These are phyloP conservation scores for Aspergillus saccharolyticus DNA, from an alignment of 495 filamentous ascomycete species.

Conservation along the genomic window DNA sequence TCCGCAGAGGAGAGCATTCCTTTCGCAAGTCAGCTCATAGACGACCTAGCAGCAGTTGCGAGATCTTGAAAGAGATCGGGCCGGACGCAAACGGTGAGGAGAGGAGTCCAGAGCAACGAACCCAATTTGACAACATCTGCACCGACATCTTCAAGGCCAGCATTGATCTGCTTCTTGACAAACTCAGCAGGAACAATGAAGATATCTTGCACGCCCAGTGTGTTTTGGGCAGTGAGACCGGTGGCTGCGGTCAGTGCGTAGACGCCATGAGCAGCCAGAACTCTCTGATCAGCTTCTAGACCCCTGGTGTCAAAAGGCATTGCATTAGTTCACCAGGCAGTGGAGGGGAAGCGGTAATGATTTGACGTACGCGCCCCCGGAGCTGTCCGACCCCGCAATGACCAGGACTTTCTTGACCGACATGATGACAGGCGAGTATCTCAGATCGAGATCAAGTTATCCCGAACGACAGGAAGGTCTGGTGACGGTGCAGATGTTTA, in stretches of 20 bases:
- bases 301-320: slow-evolving; percentile 49
- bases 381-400: slow-evolving; percentile 82
- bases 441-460: background rate
- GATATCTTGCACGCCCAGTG: slow-evolving; percentile 73
- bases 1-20: slow-evolving; percentile 85
- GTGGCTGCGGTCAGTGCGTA: slow-evolving; percentile 98
- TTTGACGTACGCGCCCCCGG: slow-evolving; percentile 72
- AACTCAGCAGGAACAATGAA: slow-evolving; percentile 75
- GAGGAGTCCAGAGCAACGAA: slow-evolving; percentile 35
- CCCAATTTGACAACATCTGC: slow-evolving; percentile 90
- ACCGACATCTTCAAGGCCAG: slow-evolving; percentile 74
- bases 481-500: background rate
- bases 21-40: slow-evolving; percentile 27
- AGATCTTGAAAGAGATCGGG: background rate
- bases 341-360: slow-evolving; percentile 11
- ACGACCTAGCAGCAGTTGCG: background rate
- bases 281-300: slow-evolving; percentile 95
- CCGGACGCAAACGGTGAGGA: slow-evolving; percentile 2
- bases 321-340: slow-evolving; percentile 16
- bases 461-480: background rate
- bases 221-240: slow-evolving; percentile 93
- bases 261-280: slow-evolving; percentile 82
- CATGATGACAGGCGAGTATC: slow-evolving; percentile 20
- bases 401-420: slow-evolving; percentile 59
- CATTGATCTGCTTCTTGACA: slow-evolving; percentile 78